Evolutionary conservation across 2,329 filamentous ascomycete species (phyloP).

Genomic region (Pseudocercospora vitis): DNA sequence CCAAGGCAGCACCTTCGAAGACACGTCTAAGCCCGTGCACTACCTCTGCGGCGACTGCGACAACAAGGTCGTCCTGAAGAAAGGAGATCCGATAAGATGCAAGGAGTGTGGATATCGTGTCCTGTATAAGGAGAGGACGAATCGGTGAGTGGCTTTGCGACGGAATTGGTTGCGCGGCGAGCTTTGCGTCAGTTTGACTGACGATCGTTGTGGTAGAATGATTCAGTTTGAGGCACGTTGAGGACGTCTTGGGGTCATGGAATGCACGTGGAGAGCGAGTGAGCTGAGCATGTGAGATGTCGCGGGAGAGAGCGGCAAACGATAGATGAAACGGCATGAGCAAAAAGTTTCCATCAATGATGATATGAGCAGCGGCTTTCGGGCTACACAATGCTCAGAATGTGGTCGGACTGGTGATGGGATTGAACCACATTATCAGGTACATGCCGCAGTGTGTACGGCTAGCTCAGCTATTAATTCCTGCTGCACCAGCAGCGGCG

Average conservation of each 20-base stretch:
- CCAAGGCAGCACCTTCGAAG: conserved; percentile 62
- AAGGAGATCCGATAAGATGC: conserved; percentile 79
- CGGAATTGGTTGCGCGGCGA: too few relatives aligned
- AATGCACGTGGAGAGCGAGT: too few relatives aligned
- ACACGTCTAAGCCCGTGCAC: conserved; percentile 47
- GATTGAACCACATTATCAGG: conserved; percentile 2
- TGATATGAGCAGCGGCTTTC: not conserved
- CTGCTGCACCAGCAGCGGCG: conserved; percentile 10
- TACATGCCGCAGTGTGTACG: not conserved
- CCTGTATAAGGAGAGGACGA: conserved; percentile 95
- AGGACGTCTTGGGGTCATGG: too few relatives aligned
- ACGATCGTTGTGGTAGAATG: too few relatives aligned
- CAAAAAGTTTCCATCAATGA: not conserved
- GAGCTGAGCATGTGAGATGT: too few relatives aligned
- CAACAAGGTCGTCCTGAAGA: conserved; percentile 70
- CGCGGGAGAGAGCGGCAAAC: too few relatives aligned
- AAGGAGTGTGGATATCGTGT: conserved; percentile 93
- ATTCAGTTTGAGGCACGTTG: conserved; percentile 96
- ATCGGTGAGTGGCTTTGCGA: conserved; percentile 65
- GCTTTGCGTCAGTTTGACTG: too few relatives aligned
- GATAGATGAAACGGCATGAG: not conserved
- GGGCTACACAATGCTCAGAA: not conserved
- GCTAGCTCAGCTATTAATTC: not conserved
- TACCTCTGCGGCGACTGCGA: conserved; percentile 80
- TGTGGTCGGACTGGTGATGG: not conserved